Conservation (phyloP, 108 stramenopile genomes). For the Ochromonas danica region DNA sequence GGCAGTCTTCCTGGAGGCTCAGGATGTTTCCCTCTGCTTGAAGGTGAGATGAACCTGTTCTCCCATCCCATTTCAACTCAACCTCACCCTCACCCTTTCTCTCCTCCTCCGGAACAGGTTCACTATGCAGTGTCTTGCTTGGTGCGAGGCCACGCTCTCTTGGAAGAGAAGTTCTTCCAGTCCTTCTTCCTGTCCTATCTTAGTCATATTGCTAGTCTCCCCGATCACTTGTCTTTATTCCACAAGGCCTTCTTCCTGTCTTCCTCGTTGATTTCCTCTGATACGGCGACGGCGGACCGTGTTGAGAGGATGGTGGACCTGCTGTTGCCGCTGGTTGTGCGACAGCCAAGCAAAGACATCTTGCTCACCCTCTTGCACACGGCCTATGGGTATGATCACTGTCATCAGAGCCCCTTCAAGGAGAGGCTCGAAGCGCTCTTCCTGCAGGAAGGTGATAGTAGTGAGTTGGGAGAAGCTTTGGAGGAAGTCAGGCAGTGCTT, state of each 20-base stretch:
- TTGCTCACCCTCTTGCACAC: too few species aligned
- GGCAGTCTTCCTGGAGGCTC: neutral
- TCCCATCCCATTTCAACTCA: too few species aligned
- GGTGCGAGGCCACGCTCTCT: neutral
- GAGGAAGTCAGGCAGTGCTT: too few species aligned
- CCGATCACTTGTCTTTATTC: neutral
- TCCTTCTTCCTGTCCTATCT: neutral
- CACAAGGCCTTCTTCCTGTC: neutral
- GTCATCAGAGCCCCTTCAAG: too few species aligned
- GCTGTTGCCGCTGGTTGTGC: neutral
- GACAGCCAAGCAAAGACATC: neutral
- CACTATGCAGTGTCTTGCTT: neutral
- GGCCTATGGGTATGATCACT: too few species aligned
- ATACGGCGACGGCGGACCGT: neutral
- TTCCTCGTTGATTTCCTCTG: neutral
- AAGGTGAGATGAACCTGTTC: too few species aligned
- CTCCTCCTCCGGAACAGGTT: neutral
- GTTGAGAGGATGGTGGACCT: neutral
- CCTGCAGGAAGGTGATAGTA: too few species aligned
- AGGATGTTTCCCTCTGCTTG: too few species aligned
- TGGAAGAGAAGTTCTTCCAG: neutral
- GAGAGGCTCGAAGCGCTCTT: too few species aligned
- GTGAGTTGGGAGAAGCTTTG: too few species aligned
- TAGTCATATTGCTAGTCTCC: neutral
- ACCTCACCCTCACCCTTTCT: neutral